phyloP scores from a whole-genome alignment of 1,284 basidiomycete species.

The Sporisorium sorghi region DNA sequence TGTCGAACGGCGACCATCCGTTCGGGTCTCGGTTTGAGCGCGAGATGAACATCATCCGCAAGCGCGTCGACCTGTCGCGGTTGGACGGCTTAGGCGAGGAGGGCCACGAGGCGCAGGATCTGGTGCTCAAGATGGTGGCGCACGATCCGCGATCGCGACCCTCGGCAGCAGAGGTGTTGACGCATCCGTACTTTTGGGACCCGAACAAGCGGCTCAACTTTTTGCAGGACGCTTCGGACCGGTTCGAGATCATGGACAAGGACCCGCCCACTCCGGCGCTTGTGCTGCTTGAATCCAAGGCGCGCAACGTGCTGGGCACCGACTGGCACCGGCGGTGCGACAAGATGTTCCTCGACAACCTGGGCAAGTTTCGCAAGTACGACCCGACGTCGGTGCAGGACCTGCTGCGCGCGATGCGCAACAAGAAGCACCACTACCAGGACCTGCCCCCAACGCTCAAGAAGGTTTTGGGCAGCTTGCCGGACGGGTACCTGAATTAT shows the following conservation, averaged over 20 bases:
- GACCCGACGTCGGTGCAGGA: conserved; percentile 91
- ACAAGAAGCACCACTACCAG: conserved; percentile 99
- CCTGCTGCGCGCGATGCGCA: conserved; percentile 88
- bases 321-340: conserved; percentile 92
- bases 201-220: conserved; percentile 85
- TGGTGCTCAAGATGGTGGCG: conserved; percentile 62
- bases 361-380: conserved; percentile 95
- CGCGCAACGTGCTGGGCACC: conserved; percentile 66
- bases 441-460: conserved; percentile 90
- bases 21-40: conserved; percentile 67
- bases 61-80: conserved; percentile 51
- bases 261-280: conserved; percentile 86
- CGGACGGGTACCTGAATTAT: conserved; percentile 89
- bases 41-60: conserved; percentile 67
- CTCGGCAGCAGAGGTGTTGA: conserved; percentile 83
- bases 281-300: conserved; percentile 77
- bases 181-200: conserved; percentile 98
- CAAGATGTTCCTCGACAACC: conserved; percentile 87
- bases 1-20: conserved; percentile 66
- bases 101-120: conserved; percentile 64
- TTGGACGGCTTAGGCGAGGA: conserved; percentile 64
- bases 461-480: conserved; percentile 85
- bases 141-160: conserved; percentile 74
- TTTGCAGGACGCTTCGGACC: conserved; percentile 94
- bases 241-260: conserved; percentile 90